Conservation (phyloP, 2,329 filamentous ascomycete species). For the Cladosporium cucumerinum region DNA sequence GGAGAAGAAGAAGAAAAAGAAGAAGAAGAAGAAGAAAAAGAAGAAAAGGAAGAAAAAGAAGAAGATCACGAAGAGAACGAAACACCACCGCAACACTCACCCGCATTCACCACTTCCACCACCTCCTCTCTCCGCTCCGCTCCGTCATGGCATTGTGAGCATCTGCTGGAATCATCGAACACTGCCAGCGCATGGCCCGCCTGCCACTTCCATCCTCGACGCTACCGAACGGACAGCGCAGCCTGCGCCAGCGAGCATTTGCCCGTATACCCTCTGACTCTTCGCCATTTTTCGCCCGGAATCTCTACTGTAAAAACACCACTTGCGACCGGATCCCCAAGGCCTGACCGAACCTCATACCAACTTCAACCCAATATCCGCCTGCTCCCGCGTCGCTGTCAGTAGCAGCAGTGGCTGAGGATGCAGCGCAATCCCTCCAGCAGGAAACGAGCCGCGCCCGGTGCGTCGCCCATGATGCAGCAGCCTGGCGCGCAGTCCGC, state of each 20-base stretch:
- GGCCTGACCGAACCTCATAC: not conserved
- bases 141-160: not conserved
- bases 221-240: not conserved
- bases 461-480: slow-evolving; percentile 62
- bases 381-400: not conserved
- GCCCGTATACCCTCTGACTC: not conserved
- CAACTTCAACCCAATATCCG: not conserved
- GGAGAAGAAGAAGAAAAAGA: not conserved
- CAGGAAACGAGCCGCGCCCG: slow-evolving; percentile 73
- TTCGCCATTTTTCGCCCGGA: not conserved
- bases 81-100: not conserved
- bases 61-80: not conserved
- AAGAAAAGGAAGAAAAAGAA: too few species aligned
- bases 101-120: not conserved
- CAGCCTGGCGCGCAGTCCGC: slow-evolving; percentile 40
- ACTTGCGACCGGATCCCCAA: not conserved
- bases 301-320: not conserved
- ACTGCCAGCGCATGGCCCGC: slow-evolving; percentile 12
- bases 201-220: not conserved
- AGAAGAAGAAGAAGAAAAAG: too few species aligned
- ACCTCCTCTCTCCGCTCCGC: not conserved
- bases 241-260: slow-evolving; percentile 1
- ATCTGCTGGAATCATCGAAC: not conserved
- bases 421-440: slow-evolving; percentile 16
- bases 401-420: not conserved